These are phyloP conservation scores for Mucor velutinosus DNA, from an alignment of 371 early-diverging fungal species.

Conservation along the genomic window DNA sequence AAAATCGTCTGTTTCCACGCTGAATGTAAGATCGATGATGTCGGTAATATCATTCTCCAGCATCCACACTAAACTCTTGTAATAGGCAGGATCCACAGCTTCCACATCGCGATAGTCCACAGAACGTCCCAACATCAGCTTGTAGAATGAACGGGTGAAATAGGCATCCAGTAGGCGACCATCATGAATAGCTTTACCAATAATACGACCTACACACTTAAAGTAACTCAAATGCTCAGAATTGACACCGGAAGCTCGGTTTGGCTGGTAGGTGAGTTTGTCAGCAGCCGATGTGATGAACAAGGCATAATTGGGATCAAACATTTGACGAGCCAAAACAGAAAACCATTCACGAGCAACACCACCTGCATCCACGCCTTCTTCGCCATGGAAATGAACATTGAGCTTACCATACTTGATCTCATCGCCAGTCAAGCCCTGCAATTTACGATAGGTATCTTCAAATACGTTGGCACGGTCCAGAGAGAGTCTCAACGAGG, in stretches of 20 bases:
- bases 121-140: conserved; percentile 88
- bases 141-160: conserved; percentile 98
- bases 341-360: conserved; percentile 99
- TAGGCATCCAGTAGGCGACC: conserved; percentile 94
- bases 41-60: conserved; percentile 96
- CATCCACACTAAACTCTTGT: conserved; percentile 98
- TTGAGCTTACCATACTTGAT: conserved; percentile 92
- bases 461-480: conserved; percentile 95
- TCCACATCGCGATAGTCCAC: conserved; percentile 98
- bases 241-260: conserved; percentile 92
- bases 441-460: conserved; percentile 94
- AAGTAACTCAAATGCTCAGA: conserved; percentile 97
- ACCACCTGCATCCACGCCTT: conserved; percentile 99
- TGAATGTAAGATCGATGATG: conserved; percentile 94
- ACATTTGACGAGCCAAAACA: conserved; percentile 95
- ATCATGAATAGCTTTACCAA: conserved; percentile 98
- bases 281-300: conserved; percentile 97
- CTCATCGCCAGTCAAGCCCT: conserved; percentile 88
- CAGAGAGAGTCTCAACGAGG: conserved; percentile 85
- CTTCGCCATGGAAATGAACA: conserved; percentile 96
- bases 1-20: conserved; percentile 93
- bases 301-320: conserved; percentile 98
- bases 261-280: conserved; percentile 96
- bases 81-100: conserved; percentile 96
- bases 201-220: conserved; percentile 98